These are phyloP conservation scores for Mortierella sp. DNA, from an alignment of 371 early-diverging fungal genomes.

Conservation along the genomic window DNA sequence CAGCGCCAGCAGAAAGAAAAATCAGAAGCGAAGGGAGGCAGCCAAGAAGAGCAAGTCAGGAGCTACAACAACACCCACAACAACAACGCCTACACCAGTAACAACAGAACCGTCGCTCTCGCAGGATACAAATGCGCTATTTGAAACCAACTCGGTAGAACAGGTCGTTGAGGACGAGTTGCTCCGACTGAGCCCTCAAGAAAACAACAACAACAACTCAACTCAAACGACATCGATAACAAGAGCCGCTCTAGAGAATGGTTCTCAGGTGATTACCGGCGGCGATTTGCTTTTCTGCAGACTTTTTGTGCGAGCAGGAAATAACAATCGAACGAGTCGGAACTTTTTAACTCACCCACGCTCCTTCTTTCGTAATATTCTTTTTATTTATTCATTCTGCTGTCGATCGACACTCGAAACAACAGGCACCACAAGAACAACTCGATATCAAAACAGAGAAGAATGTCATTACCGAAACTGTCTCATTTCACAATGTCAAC, in stretches of 20 bases:
- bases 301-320: not conserved
- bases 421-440: not conserved
- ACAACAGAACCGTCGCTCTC: not conserved
- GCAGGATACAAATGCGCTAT: not conserved
- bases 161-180: not conserved
- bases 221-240: not conserved
- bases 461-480: not conserved
- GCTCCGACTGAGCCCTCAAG: not conserved
- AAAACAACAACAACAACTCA: not conserved
- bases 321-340: not conserved
- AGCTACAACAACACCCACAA: not conserved
- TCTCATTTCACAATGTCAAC: not conserved
- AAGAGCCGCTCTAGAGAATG: not conserved
- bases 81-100: not conserved
- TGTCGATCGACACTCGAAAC: not conserved
- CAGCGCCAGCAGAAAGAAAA: constrained; percentile 14
- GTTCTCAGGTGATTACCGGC: not conserved
- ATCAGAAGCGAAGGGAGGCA: constrained; percentile 18
- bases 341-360: not conserved
- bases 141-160: not conserved
- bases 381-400: too few species aligned
- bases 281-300: not conserved
- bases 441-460: not conserved
- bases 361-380: not conserved
- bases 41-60: constrained; percentile 8